Conservation (phyloP, 192 early-diverging fungal species). For the Rhizoclosmatium globosum region DNA sequence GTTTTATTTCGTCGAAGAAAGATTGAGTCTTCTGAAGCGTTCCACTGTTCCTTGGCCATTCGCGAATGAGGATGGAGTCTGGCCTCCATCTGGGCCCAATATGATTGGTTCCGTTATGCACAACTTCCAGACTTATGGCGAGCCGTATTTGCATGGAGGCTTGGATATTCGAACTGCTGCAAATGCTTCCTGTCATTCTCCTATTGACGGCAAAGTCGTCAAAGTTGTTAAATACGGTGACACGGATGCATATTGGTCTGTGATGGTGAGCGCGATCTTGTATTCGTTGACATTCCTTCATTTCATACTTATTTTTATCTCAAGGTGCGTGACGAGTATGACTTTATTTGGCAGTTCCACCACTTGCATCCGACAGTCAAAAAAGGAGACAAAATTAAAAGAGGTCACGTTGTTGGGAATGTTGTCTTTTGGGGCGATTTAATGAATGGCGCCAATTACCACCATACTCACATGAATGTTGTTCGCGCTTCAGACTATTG, state of each 20-base stretch:
- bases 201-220: constrained; percentile 20
- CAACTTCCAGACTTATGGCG: constrained; percentile 14
- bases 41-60: constrained; percentile 18
- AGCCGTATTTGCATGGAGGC: constrained; percentile 22
- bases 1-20: constrained; percentile 13
- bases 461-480: constrained; percentile 31
- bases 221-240: constrained; percentile 20
- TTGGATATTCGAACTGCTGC: constrained; percentile 18
- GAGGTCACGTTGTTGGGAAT: constrained; percentile 14
- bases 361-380: constrained; percentile 26
- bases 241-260: constrained; percentile 13
- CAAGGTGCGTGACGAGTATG: constrained; percentile 25
- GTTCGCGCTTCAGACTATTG: background rate
- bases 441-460: constrained; percentile 24
- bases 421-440: constrained; percentile 11
- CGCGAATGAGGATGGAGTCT: constrained; percentile 19
- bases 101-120: constrained; percentile 9
- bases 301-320: background rate
- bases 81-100: constrained; percentile 20
- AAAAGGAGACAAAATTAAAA: constrained; percentile 15
- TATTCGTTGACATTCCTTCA: background rate
- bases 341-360: constrained; percentile 34
- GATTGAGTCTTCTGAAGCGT: constrained; percentile 12
- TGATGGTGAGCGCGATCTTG: background rate
- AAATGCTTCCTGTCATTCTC: constrained; percentile 22